These are phyloP conservation scores for Fraxinus excelsior DNA, from an alignment of 257 asterid species.

Conservation along the genomic window DNA sequence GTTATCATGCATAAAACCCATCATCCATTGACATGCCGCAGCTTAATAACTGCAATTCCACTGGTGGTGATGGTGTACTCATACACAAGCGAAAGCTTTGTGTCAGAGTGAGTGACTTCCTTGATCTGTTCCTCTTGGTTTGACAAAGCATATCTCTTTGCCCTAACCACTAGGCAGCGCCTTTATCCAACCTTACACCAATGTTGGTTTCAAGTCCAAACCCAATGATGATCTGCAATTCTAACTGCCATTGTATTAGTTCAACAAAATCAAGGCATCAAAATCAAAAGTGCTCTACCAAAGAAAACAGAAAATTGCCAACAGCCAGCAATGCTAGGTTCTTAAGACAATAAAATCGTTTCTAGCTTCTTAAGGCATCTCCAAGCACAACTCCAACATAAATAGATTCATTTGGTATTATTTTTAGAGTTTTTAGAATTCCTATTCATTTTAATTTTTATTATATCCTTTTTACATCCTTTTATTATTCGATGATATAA, in stretches of 20 bases:
- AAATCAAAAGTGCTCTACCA: background rate
- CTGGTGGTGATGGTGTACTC: constrained; percentile 81
- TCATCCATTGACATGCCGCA: constrained; percentile 87
- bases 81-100: constrained; percentile 87
- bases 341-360: no score
- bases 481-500: no score
- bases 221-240: constrained; percentile 37
- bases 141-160: constrained; percentile 65
- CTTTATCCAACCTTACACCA: constrained; percentile 37
- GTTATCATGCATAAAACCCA: constrained; percentile 80
- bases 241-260: no score
- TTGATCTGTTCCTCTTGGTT: constrained; percentile 88
- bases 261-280: no score
- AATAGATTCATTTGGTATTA: no score
- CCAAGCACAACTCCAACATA: no score
- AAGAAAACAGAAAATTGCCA: background rate
- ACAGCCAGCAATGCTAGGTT: no score
- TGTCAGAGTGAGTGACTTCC: constrained; percentile 87
- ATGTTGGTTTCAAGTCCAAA: constrained; percentile 38
- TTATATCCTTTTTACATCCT: no score
- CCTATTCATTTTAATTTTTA: background rate
- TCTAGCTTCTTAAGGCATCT: no score
- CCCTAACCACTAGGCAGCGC: constrained; percentile 66
- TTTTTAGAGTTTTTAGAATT: no score
- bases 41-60: constrained; percentile 68